phyloP scores from a whole-genome alignment of 1,284 basidiomycete species.

The Heterobasidion irregulare region DNA sequence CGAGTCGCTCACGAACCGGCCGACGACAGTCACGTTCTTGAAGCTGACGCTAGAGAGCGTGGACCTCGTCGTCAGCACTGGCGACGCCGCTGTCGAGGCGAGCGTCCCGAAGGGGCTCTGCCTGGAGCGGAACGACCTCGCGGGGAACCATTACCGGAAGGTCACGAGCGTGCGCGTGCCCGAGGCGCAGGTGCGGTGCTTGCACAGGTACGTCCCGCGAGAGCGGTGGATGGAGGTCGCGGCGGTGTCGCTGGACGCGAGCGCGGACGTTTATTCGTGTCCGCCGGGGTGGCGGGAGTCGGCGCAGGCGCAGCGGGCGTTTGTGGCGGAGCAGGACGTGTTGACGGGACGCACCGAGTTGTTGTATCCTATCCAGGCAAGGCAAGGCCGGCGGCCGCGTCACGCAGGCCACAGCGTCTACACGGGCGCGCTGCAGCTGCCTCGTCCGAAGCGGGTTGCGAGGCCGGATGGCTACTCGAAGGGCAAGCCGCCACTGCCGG shows the following conservation, averaged over 20 bases:
- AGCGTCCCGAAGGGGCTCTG: conserved; percentile 52
- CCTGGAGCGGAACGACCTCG: conserved; percentile 67
- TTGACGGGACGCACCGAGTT: conserved; percentile 45
- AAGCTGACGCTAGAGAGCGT: conserved; percentile 48
- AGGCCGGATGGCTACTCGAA: not conserved
- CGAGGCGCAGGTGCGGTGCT: conserved; percentile 35
- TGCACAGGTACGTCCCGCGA: conserved; percentile 28
- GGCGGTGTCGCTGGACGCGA: conserved; percentile 42
- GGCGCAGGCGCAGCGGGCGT: conserved; percentile 51
- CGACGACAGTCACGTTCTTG: conserved; percentile 57
- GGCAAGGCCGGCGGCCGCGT: not conserved
- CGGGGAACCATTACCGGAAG: conserved; percentile 55
- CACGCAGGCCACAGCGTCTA: conserved; percentile 2
- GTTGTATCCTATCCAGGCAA: conserved; percentile 42
- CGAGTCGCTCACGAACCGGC: not conserved
- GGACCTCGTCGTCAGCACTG: conserved; percentile 47
- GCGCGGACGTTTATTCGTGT: conserved; percentile 63
- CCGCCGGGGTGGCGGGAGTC: conserved; percentile 49
- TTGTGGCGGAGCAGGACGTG: conserved; percentile 66
- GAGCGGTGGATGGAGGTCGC: conserved; percentile 67
- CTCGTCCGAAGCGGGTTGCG: conserved; percentile 4
- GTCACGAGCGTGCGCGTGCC: conserved; percentile 51
- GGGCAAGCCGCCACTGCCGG: not conserved
- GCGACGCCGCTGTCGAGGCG: conserved; percentile 46
- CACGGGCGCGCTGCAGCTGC: conserved; percentile 5